phyloP scores from a whole-genome alignment of 805 yeast species.

The Metschnikowia lachancei region DNA sequence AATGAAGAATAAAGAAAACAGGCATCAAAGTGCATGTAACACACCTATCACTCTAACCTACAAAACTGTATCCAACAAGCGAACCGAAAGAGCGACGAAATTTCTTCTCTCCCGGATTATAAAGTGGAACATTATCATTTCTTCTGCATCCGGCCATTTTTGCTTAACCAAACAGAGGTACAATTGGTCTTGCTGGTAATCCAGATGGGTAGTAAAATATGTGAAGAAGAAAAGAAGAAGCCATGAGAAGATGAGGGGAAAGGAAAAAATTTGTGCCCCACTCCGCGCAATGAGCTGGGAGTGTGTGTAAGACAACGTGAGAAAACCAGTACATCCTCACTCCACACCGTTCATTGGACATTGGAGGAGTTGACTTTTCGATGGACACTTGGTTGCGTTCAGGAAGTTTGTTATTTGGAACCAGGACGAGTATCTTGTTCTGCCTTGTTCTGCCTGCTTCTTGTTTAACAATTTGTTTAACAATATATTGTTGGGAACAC shows the following conservation, averaged over 20 bases:
- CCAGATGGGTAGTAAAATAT: constrained; percentile 33
- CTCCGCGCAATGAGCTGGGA: neutral
- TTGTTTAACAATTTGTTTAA: too few relatives aligned
- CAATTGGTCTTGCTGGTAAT: constrained; percentile 46
- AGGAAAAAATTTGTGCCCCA: neutral
- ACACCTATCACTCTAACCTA: too few relatives aligned
- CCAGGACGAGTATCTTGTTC: too few relatives aligned
- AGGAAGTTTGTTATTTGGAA: too few relatives aligned
- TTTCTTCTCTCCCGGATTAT: constrained; percentile 31
- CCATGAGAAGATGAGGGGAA: neutral
- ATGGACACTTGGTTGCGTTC: too few relatives aligned
- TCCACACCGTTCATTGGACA: too few relatives aligned
- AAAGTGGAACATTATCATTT: constrained; percentile 25
- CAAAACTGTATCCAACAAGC: constrained; percentile 42
- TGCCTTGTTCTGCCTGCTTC: too few relatives aligned
- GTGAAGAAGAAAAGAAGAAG: constrained; percentile 16
- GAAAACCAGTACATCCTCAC: too few relatives aligned
- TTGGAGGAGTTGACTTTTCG: too few relatives aligned
- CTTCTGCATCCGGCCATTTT: constrained; percentile 50
- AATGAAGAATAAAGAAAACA: too few relatives aligned
- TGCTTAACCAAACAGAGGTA: constrained; percentile 44
- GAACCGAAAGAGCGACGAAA: constrained; percentile 33
- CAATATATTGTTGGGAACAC: too few relatives aligned
- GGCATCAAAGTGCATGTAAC: too few relatives aligned
- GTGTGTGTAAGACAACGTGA: neutral